These are phyloP conservation scores for Capsicum rhomboideum DNA, from an alignment of 257 asterid genomes.

Conservation along the genomic window DNA sequence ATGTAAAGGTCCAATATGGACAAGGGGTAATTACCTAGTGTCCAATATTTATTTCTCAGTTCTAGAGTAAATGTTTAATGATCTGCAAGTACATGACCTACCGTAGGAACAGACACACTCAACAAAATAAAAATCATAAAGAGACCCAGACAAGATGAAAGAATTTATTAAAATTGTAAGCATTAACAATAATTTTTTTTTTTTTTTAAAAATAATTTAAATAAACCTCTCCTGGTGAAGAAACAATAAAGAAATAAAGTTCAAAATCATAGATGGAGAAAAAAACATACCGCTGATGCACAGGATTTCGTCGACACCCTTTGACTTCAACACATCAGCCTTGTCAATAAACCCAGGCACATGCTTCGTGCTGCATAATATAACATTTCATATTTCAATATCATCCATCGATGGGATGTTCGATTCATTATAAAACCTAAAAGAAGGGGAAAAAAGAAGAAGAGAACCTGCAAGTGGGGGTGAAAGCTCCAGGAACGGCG, in stretches of 20 bases:
- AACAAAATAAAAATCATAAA: not conserved
- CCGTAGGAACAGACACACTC: not conserved
- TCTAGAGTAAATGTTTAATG: not conserved
- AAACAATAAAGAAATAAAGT: too few species aligned
- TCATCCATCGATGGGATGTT: too few species aligned
- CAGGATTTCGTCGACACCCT: constrained; percentile 66
- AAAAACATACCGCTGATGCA: constrained; percentile 57
- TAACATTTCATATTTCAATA: not conserved
- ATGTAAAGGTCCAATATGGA: not conserved
- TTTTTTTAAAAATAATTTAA: too few species aligned
- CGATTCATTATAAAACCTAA: not conserved
- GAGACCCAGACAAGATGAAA: not conserved
- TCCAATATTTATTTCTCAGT: not conserved
- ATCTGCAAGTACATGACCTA: not conserved
- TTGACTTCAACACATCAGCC: constrained; percentile 67
- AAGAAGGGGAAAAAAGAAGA: not conserved
- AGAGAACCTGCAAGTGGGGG: constrained; percentile 90
- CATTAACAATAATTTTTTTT: too few species aligned
- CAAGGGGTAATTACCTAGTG: not conserved
- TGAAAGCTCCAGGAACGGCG: too few species aligned
- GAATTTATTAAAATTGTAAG: too few species aligned
- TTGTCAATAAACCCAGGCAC: constrained; percentile 88
- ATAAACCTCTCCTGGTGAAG: too few species aligned
- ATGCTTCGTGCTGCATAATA: constrained; percentile 69
- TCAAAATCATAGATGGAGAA: too few species aligned